These are phyloP conservation scores for Tulasnella sp. DNA, from an alignment of 768 basidiomycete genomes.

Conservation along the genomic window DNA sequence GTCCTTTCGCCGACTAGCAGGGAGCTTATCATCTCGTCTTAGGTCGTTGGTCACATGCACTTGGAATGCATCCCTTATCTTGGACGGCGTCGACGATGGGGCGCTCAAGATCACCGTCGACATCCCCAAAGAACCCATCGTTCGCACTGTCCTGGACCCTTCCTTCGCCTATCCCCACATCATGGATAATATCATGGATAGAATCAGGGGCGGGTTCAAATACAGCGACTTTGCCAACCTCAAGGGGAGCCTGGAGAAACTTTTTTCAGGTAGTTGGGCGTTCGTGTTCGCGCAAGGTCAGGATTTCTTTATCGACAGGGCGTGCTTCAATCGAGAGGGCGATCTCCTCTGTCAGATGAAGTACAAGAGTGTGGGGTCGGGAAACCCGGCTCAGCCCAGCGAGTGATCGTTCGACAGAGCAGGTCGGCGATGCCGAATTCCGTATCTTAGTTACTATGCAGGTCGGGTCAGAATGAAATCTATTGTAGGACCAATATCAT, in stretches of 20 bases:
- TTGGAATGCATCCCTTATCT: neutral
- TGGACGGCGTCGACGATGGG: conserved; percentile 3
- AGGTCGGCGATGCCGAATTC: too few relatives aligned
- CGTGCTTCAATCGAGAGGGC: neutral
- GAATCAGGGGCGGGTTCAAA: neutral
- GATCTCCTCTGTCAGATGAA: neutral
- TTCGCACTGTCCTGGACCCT: neutral
- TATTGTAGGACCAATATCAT: too few relatives aligned
- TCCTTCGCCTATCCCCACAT: neutral
- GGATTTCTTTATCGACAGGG: neutral
- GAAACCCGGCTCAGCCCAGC: neutral
- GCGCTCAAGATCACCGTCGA: neutral
- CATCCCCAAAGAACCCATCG: neutral
- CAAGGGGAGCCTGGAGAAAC: neutral
- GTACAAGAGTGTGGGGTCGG: neutral
- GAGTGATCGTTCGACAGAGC: too few relatives aligned
- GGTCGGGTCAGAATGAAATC: too few relatives aligned
- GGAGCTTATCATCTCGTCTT: too few relatives aligned
- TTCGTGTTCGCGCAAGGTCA: neutral
- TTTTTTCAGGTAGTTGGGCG: neutral
- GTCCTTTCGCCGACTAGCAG: neutral
- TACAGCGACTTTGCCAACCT: neutral
- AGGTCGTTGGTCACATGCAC: neutral
- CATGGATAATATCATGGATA: neutral
- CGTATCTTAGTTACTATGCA: too few relatives aligned